Percentiles rank a stretch among this genome's conserved stretches.
These are phyloP conservation scores for Jatropha curcas DNA, from an alignment of 345 rosid species.

Conservation along the genomic window DNA sequence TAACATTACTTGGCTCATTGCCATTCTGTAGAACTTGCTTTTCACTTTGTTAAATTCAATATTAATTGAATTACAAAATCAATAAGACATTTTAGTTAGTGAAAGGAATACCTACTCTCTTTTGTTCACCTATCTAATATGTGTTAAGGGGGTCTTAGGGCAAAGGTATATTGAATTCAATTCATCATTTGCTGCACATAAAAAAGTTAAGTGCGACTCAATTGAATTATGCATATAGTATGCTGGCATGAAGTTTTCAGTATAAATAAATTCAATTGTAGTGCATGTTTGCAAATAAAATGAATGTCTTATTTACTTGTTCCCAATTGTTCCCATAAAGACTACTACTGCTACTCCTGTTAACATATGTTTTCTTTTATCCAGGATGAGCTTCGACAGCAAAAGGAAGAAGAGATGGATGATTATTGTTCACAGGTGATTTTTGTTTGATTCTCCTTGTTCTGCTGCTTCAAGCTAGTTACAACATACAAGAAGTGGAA, in stretches of 20 bases:
- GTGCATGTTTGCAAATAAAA: background rate
- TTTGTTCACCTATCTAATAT: too few species aligned
- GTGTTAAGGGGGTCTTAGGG: too few species aligned
- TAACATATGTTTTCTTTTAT: conserved; percentile 1
- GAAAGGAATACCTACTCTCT: too few species aligned
- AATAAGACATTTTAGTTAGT: too few species aligned
- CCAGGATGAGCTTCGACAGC: conserved; percentile 85
- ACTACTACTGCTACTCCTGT: background rate
- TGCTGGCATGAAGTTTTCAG: background rate
- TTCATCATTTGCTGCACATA: too few species aligned
- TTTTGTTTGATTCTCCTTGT: conserved; percentile 8
- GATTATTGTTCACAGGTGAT: conserved; percentile 95
- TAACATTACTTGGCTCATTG: too few species aligned
- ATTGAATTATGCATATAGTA: background rate
- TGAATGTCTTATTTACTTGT: background rate
- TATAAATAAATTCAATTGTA: background rate
- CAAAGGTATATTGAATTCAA: too few species aligned
- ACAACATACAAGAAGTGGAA: conserved; percentile 1
- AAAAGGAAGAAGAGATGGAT: conserved; percentile 91
- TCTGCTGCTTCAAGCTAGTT: background rate
- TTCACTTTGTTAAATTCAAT: too few species aligned
- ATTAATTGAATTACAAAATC: too few species aligned
- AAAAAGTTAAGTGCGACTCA: background rate
- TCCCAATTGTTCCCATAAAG: background rate
- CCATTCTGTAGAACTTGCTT: too few species aligned